Evolutionary conservation across 352 stramenopile species (phyloP), one percentile per base, ranked within the genome.

Genomic region (Sclerospora graminicola): DNA sequence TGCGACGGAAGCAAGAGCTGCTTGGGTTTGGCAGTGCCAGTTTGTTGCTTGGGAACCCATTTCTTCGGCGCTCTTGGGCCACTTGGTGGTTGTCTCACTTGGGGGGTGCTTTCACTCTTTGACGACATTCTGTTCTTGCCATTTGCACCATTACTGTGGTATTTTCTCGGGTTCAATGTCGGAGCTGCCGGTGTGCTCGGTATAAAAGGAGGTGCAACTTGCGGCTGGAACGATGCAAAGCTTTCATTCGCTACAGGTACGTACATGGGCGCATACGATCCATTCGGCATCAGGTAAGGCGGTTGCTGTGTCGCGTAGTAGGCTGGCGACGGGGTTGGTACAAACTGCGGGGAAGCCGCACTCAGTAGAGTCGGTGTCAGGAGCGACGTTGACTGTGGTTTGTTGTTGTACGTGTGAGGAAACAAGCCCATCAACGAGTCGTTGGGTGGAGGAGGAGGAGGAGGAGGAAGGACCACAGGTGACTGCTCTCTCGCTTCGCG

Each of bases 1-100:
- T 81, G 68, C 19, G 68, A 57, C n/a, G 68, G 68, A 15, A 81
- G 53, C 19, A 81, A 45, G 11, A 81, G 41, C 14, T 64, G 49
- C 6, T 56, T 48, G 0, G 61, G 31, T 32, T 60, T 51, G 0
- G 61, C 21, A 4, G 45, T 45, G 4, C 44, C 34, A 10, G 37
- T 33, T 9, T 56, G 21, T 26, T 26, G 40, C 45, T 80, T 75
- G 0, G 59, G 65, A 30, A 57, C 24, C 63, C 55, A 76, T 27
- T 60, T 57, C 41, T 63, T 54, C 39, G 57, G 48, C 43, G 21
- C 31, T 24, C 18, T 32, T 26, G 35, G 44, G 19, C 16, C 18
- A n/a, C 30, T 37, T 36, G 19, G 10, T 10, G n/a, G n/a, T n/a
- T 50, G 46, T n/a, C 40, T 51, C 16, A 16, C 8, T 15, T 42